Evolutionary conservation across 129 eudicot species (phyloP).

Genomic region (Lactuca sativa): DNA sequence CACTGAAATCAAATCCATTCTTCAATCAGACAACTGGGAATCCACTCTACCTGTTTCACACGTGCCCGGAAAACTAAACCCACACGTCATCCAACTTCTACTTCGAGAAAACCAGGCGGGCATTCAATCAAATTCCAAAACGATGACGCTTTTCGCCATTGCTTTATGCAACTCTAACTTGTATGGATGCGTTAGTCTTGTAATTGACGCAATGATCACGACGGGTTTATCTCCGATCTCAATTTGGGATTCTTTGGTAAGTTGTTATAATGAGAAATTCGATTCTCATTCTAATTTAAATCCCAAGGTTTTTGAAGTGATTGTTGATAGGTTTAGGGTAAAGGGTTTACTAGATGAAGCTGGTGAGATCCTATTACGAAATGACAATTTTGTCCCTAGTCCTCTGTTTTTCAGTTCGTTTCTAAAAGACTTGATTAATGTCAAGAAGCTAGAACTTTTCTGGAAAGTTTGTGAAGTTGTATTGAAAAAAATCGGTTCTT

Average conservation of each 20-base stretch:
- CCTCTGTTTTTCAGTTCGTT: slow-evolving; percentile 22
- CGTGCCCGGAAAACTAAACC: slow-evolving; percentile 32
- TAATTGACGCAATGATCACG: slow-evolving; percentile 27
- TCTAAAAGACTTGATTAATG: slow-evolving; percentile 33
- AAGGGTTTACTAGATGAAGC: slow-evolving; percentile 37
- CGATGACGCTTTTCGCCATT: slow-evolving; percentile 23
- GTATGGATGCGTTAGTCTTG: slow-evolving; percentile 35
- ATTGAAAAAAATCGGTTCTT: slow-evolving; percentile 9
- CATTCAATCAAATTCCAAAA: slow-evolving; percentile 21
- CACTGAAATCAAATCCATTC: slow-evolving; percentile 21
- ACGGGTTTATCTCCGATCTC: not conserved
- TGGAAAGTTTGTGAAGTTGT: slow-evolving; percentile 28
- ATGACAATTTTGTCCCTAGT: slow-evolving; percentile 15
- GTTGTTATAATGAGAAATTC: slow-evolving; percentile 20
- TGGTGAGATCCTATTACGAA: slow-evolving; percentile 21
- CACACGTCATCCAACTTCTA: slow-evolving; percentile 22
- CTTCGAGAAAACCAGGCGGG: slow-evolving; percentile 31
- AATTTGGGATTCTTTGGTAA: slow-evolving; percentile 14
- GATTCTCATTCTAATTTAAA: slow-evolving; percentile 15
- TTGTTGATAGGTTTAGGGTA: slow-evolving; percentile 33
- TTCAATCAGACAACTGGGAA: slow-evolving; percentile 33
- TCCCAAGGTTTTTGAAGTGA: slow-evolving; percentile 30
- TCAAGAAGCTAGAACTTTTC: slow-evolving; percentile 31
- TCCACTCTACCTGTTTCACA: slow-evolving; percentile 16
- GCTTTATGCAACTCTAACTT: slow-evolving; percentile 16